These are phyloP conservation scores for Carpinus viminea DNA, from an alignment of 306 rosid genomes.

Conservation along the genomic window DNA sequence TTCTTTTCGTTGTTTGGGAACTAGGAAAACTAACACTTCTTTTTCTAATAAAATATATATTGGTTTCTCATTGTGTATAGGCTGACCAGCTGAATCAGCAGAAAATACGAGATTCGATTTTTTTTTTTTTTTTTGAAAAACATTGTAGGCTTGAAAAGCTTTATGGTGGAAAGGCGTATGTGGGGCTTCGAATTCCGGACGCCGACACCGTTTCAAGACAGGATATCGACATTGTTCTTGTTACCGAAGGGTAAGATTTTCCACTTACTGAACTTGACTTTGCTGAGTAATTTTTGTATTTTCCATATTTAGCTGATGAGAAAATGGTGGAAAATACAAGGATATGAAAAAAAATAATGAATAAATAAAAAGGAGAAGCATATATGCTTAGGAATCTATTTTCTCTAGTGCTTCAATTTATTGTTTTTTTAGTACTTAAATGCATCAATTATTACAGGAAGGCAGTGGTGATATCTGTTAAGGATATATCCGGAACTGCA, in stretches of 20 bases:
- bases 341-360: not conserved
- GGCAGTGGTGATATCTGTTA: constrained; percentile 65
- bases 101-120: too few relatives aligned
- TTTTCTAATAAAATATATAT: too few relatives aligned
- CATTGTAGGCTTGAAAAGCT: constrained; percentile 61
- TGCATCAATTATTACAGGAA: constrained; percentile 42
- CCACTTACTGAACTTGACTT: not conserved
- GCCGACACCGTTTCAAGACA: constrained; percentile 72
- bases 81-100: too few relatives aligned
- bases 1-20: too few relatives aligned
- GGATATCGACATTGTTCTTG: constrained; percentile 68
- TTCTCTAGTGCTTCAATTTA: constrained; percentile 10
- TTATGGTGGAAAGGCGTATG: constrained; percentile 65
- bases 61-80: too few relatives aligned
- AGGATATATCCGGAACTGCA: constrained; percentile 65
- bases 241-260: constrained; percentile 53
- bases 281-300: not conserved
- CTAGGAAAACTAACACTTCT: too few relatives aligned
- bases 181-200: constrained; percentile 92
- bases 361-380: not conserved
- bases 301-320: not conserved
- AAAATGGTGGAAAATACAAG: constrained; percentile 4
- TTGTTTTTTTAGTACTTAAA: not conserved
- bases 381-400: not conserved
- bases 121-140: not conserved